phyloP scores from a whole-genome alignment of 805 yeast genomes.

The Candida golubevii region DNA sequence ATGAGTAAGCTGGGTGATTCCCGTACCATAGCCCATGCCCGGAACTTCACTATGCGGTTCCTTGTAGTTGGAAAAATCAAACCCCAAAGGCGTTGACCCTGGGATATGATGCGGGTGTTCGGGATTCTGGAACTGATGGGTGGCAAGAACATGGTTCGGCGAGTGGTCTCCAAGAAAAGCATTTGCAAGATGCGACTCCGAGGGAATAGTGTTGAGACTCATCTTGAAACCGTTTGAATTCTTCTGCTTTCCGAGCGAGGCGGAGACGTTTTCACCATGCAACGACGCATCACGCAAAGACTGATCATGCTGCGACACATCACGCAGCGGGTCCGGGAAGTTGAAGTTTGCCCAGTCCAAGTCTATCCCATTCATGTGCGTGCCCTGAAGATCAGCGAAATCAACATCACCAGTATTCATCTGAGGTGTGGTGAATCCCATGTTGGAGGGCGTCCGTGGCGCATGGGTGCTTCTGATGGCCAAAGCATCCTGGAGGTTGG shows the following conservation, averaged over 20 bases:
- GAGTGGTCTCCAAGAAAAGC: constrained; percentile 12
- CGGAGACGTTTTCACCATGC: background rate
- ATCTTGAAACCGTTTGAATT: constrained; percentile 6
- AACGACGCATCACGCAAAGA: background rate
- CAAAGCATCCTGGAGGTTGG: constrained; percentile 45
- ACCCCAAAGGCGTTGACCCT: constrained; percentile 38
- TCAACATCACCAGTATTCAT: constrained; percentile 45
- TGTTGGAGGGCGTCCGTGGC: constrained; percentile 54
- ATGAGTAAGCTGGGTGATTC: constrained; percentile 9
- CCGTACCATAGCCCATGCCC: constrained; percentile 8
- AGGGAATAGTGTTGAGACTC: constrained; percentile 15
- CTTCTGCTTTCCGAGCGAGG: background rate
- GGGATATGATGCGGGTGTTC: constrained; percentile 38
- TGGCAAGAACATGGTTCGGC: constrained; percentile 17
- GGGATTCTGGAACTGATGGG: constrained; percentile 32
- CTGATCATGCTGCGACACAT: too few relatives aligned
- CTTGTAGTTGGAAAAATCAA: constrained; percentile 21
- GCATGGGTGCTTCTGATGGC: constrained; percentile 34
- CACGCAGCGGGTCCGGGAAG: constrained; percentile 1
- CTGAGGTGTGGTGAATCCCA: constrained; percentile 82
- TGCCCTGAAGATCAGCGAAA: constrained; percentile 24
- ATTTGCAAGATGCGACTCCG: constrained; percentile 11
- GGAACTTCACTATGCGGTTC: background rate
- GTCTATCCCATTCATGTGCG: constrained; percentile 33
- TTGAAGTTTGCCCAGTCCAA: constrained; percentile 20